These are phyloP conservation scores for Oryza meridionalis DNA, from an alignment of 176 grass and related monocot species.

Conservation along the genomic window DNA sequence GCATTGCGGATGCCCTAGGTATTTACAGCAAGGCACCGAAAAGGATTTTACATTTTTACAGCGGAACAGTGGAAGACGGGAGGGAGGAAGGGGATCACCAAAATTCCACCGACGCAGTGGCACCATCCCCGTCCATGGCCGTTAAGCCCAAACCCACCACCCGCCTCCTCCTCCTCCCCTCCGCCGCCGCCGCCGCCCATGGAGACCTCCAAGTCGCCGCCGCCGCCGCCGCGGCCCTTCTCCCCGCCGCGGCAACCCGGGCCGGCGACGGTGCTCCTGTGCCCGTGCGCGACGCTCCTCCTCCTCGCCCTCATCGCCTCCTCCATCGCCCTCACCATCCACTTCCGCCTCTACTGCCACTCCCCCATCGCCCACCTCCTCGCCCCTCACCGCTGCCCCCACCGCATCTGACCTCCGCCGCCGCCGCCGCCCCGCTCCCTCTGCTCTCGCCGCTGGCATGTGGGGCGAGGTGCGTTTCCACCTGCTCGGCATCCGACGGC, in stretches of 20 bases:
- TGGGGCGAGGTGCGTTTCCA: constrained; percentile 14
- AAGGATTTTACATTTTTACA: too few species aligned
- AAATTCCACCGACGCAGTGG: too few species aligned
- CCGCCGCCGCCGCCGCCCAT: constrained; percentile 34
- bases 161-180: background rate
- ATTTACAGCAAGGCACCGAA: too few species aligned
- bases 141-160: constrained; percentile 27
- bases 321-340: constrained; percentile 66
- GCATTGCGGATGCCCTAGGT: too few species aligned
- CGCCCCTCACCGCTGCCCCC: constrained; percentile 51
- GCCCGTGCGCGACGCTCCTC: constrained; percentile 62
- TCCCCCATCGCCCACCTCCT: constrained; percentile 64
- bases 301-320: constrained; percentile 56
- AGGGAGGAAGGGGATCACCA: too few species aligned
- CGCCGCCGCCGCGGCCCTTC: constrained; percentile 35
- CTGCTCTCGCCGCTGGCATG: background rate
- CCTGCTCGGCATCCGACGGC: constrained; percentile 19
- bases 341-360: constrained; percentile 80
- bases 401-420: constrained; percentile 31
- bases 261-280: constrained; percentile 57
- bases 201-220: constrained; percentile 52
- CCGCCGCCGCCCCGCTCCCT: background rate
- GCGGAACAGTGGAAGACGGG: too few species aligned
- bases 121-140: constrained; percentile 32
- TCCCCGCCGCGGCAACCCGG: constrained; percentile 48